Base-by-base conservation (phyloP, 148 eudicot genomes). In the Amaranthus cruentus region DNA sequence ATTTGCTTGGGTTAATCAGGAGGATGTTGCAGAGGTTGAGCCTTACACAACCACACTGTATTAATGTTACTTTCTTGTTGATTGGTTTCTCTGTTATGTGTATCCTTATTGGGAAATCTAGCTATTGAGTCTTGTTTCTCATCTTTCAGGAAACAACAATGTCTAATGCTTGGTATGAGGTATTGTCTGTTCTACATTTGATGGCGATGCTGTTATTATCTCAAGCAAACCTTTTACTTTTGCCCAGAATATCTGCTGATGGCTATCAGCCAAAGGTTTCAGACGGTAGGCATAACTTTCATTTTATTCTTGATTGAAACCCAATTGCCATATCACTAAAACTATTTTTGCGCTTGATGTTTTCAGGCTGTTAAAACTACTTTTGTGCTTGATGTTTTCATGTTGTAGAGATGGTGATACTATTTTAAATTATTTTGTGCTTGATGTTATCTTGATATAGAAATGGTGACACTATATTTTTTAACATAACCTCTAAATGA, bases 131-230 rank as follows among this genome's bases (percentile, higher is more conserved):
- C 38, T 7, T 62, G 51, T 69, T n/a, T 18, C 5, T 52, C 43
- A 58, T 77, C 12, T 80, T 84, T 66, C 89, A 94, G 98, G 98
- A 94, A 81, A 88, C 91, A 18, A 79, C 87, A 77, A 86, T 94
- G 70, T 82, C 81, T 76, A 91, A 88, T 86, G 96, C 97, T 85
- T 94, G 98, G 98, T 94, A 94, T 71, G 98, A 94, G 85, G 85
- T 94, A 72, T 69, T 91, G 74, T 94, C 98, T 55, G 92, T 94
- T 82, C 85, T 94, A 82, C 98, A 94, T 86, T 79, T 90, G 87
- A 88, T 91, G 97, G 98, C 98, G 62, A 85, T 81, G 76, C 83
- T 94, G 72, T 85, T 84, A 8, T 81, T 94, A 72, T 91, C 89
- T 56, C 97, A 94, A 82, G 98, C 96, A 73, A 94, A 91, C 81